A percentile compares a stretch with the other conserved stretches of the same genome.
Evolutionary conservation across 306 rosid species (phyloP).

Genomic region (Glycine latifolia): DNA sequence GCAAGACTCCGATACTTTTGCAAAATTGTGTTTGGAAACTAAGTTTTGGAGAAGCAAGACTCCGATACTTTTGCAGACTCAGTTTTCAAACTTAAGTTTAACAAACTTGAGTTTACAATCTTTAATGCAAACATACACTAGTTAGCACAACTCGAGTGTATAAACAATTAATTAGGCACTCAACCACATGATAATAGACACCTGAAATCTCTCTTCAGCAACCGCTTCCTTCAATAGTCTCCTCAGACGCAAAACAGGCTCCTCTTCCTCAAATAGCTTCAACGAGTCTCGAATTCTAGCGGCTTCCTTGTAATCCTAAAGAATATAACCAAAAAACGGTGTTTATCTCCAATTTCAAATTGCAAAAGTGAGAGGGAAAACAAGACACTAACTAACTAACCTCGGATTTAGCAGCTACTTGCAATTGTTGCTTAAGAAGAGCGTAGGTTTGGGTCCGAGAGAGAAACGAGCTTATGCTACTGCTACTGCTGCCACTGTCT

Average conservation of each 20-base stretch:
- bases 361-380: background rate
- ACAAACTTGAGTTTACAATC: too few relatives aligned
- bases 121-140: too few relatives aligned
- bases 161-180: too few relatives aligned
- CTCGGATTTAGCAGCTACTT: conserved; percentile 93
- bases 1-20: too few relatives aligned
- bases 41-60: too few relatives aligned
- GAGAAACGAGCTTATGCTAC: conserved; percentile 56
- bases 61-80: too few relatives aligned
- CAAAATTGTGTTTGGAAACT: too few relatives aligned
- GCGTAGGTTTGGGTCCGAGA: conserved; percentile 85
- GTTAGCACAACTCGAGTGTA: too few relatives aligned
- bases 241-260: conserved; percentile 81
- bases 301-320: conserved; percentile 90
- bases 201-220: conserved; percentile 83
- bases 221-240: conserved; percentile 77
- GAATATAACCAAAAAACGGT: background rate
- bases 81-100: too few relatives aligned
- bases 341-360: background rate
- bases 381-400: conserved; percentile 35
- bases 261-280: conserved; percentile 80
- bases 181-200: conserved; percentile 17
- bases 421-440: conserved; percentile 84
- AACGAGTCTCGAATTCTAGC: conserved; percentile 91
- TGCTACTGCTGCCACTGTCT: conserved; percentile 42